Conservation (phyloP, 192 early-diverging fungal genomes). For the Linnemannia schmuckeri region DNA sequence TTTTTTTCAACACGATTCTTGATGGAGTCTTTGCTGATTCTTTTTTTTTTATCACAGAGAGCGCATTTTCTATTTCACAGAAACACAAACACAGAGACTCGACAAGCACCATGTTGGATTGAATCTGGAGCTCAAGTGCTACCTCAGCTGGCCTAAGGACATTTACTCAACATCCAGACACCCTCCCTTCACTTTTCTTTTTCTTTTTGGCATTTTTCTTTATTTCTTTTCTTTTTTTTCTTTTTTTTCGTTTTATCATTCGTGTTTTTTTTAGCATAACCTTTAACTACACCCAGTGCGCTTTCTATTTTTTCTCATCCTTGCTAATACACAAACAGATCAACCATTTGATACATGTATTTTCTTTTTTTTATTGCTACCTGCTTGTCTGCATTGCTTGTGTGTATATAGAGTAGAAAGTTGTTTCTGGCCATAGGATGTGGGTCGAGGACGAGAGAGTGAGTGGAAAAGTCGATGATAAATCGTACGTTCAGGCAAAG, state of each 20-base stretch:
- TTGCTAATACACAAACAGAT: slow-evolving; percentile 4
- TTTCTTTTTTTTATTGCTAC: not conserved
- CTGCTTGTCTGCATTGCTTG: not conserved
- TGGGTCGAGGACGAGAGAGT: too few relatives aligned
- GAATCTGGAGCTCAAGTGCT: not conserved
- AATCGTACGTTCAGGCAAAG: too few relatives aligned
- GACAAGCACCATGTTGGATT: not conserved
- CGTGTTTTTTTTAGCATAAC: not conserved
- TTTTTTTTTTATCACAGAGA: not conserved
- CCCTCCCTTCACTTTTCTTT: not conserved
- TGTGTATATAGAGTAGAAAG: too few relatives aligned
- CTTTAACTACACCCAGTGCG: not conserved
- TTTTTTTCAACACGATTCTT: not conserved
- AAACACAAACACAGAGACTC: not conserved
- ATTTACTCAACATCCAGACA: not conserved
- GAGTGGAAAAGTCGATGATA: too few relatives aligned
- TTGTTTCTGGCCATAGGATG: too few relatives aligned
- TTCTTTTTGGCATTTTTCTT: slow-evolving; percentile 4
- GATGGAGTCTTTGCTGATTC: not conserved
- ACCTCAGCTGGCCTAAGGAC: not conserved
- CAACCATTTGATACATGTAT: not conserved
- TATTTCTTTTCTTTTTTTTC: not conserved
- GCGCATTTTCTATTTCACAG: not conserved
- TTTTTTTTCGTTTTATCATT: not conserved
- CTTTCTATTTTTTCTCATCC: not conserved